Base-by-base conservation (phyloP, 495 filamentous ascomycete genomes). In the Chaetomium fimeti region DNA sequence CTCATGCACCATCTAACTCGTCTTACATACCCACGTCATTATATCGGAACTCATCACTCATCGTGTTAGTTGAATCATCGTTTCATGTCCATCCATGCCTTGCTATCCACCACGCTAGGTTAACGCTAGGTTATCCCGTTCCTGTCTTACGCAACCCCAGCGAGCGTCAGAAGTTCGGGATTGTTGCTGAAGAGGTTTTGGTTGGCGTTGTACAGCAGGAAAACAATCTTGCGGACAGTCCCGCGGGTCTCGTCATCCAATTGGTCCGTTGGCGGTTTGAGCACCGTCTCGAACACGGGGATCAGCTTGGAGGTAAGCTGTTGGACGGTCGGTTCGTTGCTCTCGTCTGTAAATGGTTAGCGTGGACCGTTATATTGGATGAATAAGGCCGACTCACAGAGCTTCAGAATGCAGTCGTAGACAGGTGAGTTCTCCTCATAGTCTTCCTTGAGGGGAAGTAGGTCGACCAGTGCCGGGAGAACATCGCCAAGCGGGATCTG, bases 351-450 rank as follows among this genome's bases (percentile, higher is more conserved):
- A 51, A 24, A 29, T 48, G 59, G 63, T 68, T 73, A 72, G 73
- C 5, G 32, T 3, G 16, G 18, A 2, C 16, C 0, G 9, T 11
- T 13, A 0, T 54, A 7, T 0, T 3, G 1, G 13, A 49, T 49
- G 1, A 15, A 7, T 1, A 11, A 36, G 1, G 18, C 48, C 49
- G 27, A 85, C 89, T 82, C 82, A 91, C 88, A 97, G 61, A 98
- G 81, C 74, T 89, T 85, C 73, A 91, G 87, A 70, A 98, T 85
- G 85, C 91, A 93, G 68, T 87, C 83, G 77, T 87, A 98, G 42
- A 98, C 85, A 13, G 93, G 91, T 65, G 90, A 88, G 79, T 98
- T 98, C 85, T 98, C 94, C 76, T 97, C 92, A 66, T 85, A 98
- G 75, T 98, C 94, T 69, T 97, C 93, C 78, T 89, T 92, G 69